Evolutionary conservation across 73 alveolate genomes (phyloP).

Genomic region (Paramecium sexaurelia): DNA sequence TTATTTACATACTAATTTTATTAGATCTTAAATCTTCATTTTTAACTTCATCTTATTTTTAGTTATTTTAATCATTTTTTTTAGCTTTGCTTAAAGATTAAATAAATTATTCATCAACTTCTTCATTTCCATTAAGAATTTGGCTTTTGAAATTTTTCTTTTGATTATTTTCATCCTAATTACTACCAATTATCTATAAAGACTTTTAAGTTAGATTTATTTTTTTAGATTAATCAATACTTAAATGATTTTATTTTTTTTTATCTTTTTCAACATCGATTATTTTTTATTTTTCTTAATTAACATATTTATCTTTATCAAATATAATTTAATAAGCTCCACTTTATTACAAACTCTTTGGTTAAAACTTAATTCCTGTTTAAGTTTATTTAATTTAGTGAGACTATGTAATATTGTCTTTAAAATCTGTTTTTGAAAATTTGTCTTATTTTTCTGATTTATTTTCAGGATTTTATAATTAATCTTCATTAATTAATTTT

Average conservation of each 20-base stretch:
- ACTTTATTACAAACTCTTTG: background rate
- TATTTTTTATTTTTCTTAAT: background rate
- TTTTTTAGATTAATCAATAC: background rate
- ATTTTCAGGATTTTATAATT: background rate
- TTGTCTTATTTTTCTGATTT: background rate
- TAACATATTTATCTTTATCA: background rate
- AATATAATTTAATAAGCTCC: background rate
- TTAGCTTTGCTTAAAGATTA: background rate
- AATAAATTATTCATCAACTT: background rate
- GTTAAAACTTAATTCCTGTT: background rate
- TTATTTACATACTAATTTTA: background rate
- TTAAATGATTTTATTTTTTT: background rate
- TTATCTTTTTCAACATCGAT: background rate
- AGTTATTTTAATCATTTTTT: background rate
- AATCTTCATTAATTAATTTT: background rate
- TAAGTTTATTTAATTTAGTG: background rate
- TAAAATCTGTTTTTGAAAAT: background rate
- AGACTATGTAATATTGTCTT: background rate
- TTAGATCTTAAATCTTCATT: background rate
- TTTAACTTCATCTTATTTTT: background rate
- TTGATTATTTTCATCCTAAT: background rate
- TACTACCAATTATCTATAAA: background rate
- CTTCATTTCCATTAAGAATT: background rate
- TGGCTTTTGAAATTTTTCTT: background rate
- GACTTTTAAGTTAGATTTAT: background rate